Base-by-base conservation (phyloP, 345 rosid genomes). In the Euphorbia pulcherrima region DNA sequence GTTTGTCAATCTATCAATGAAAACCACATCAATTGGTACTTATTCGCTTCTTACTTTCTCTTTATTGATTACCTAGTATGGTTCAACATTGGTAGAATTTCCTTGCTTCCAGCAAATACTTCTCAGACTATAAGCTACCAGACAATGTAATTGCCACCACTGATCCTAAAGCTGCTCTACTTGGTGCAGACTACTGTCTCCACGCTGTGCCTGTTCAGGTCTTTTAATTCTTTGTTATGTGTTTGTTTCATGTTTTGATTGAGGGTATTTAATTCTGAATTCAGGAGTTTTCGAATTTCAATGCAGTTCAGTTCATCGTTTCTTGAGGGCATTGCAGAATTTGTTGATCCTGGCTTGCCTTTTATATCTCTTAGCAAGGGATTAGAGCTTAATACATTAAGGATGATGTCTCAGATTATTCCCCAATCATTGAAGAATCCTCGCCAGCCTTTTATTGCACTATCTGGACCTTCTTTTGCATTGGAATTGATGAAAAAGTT, bases 191-290 rank as follows among this genome's bases (percentile, higher is more conserved):
- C 77, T 92, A 85, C 56, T 92, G 96, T 75, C 89, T 90, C 24
- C 96, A 90, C 72, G 96, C 98, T 4, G 91, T 89, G 26, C 98
- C 98, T 28, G 98, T 92, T 41, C 98, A 89, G 98, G 96, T 92
- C 68, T 44, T 41, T 72, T 55, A 7, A 24, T 40, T 64, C 37
- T 50, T 12, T 29, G 16, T 40, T 62, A 16, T 52, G 2, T 47
- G 33, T 50, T 52, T 29, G 20, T 23, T 26, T 60, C 26, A 14
- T 23, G 21, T n/a, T 35, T 14, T 54, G 8, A 30, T 16, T n/a
- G n/a, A n/a, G n/a, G n/a, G n/a, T n/a, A n/a, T n/a, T n/a, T n/a
- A n/a, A 41, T 40, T 56, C 69, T 76, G 40, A 72, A 68, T 62
- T 56, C 50, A 33, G 70, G 23, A 41, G 62, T 24, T 72, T 74